Conservation (phyloP, 345 rosid genomes). For the Salix udensis region DNA sequence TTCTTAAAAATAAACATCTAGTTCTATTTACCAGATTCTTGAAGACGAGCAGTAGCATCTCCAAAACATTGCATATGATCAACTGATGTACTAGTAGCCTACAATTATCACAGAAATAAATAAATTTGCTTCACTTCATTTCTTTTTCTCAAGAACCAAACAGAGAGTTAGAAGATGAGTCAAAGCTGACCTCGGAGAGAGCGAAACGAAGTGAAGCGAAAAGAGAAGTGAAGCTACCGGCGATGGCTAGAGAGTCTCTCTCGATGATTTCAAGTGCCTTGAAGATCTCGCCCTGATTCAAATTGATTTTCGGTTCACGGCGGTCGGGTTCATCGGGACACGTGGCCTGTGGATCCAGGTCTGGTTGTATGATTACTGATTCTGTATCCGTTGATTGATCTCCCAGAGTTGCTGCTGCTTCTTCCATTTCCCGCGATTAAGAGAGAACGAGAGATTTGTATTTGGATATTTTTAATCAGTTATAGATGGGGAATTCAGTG, state of each 20-base stretch:
- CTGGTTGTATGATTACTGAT: not conserved
- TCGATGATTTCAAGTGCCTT: constrained; percentile 70
- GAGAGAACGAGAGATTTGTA: not conserved
- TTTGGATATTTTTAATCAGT: not conserved
- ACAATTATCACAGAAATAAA: not conserved
- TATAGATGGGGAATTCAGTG: not conserved
- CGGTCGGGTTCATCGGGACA: constrained; percentile 6
- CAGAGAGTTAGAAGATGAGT: not conserved
- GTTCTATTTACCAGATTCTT: constrained; percentile 55
- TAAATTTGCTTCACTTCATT: not conserved
- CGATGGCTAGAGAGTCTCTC: constrained; percentile 75
- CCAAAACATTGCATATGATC: constrained; percentile 85
- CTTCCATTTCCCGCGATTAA: not conserved
- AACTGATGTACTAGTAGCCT: constrained; percentile 66
- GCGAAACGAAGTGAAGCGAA: constrained; percentile 75
- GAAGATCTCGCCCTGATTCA: constrained; percentile 49
- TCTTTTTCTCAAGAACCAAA: not conserved
- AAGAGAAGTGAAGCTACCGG: constrained; percentile 81
- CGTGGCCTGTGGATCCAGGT: constrained; percentile 20
- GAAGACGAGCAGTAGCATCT: constrained; percentile 75
- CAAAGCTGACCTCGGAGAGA: constrained; percentile 62
- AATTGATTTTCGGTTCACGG: constrained; percentile 20
- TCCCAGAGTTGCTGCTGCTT: not conserved
- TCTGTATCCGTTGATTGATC: constrained; percentile 5
- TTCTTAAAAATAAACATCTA: not conserved